These are phyloP conservation scores for Rhinocladiella mackenziei DNA, from an alignment of 2,329 filamentous ascomycete species.

Conservation along the genomic window DNA sequence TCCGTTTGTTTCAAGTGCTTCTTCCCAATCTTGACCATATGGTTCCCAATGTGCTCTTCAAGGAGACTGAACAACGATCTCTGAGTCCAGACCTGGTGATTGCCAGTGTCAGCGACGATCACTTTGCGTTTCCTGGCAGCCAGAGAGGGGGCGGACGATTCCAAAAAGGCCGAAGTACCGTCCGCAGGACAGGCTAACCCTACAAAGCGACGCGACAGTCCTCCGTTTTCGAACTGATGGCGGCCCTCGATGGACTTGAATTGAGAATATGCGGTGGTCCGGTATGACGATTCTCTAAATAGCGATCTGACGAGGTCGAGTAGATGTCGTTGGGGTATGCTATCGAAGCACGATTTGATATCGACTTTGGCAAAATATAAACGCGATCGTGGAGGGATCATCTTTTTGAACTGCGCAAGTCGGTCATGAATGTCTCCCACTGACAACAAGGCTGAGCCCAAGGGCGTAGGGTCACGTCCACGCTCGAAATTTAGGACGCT, in stretches of 20 bases:
- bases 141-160: constrained; percentile 22
- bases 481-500: constrained; percentile 76
- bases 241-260: constrained; percentile 12
- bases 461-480: constrained; percentile 50
- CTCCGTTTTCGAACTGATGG: not conserved
- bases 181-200: constrained; percentile 24
- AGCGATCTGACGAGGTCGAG: constrained; percentile 60
- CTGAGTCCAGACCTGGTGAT: constrained; percentile 55
- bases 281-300: constrained; percentile 61
- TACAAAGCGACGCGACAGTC: constrained; percentile 23
- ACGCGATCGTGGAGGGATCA: constrained; percentile 39
- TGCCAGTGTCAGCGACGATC: constrained; percentile 69
- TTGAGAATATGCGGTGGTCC: constrained; percentile 69
- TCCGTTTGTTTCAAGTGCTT: constrained; percentile 80
- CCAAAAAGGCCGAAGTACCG: constrained; percentile 12
- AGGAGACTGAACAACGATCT: constrained; percentile 65
- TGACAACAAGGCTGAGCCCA: constrained; percentile 80
- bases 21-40: constrained; percentile 84
- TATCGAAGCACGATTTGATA: constrained; percentile 89
- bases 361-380: constrained; percentile 92
- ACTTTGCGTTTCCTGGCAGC: constrained; percentile 53
- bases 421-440: constrained; percentile 73
- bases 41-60: constrained; percentile 73
- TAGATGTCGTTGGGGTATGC: constrained; percentile 77
- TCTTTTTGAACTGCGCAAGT: constrained; percentile 64